Percentiles rank a stretch among this genome's conserved stretches.
Evolutionary conservation across 1,284 basidiomycete species (phyloP).

Genomic region (Ustilago curta): DNA sequence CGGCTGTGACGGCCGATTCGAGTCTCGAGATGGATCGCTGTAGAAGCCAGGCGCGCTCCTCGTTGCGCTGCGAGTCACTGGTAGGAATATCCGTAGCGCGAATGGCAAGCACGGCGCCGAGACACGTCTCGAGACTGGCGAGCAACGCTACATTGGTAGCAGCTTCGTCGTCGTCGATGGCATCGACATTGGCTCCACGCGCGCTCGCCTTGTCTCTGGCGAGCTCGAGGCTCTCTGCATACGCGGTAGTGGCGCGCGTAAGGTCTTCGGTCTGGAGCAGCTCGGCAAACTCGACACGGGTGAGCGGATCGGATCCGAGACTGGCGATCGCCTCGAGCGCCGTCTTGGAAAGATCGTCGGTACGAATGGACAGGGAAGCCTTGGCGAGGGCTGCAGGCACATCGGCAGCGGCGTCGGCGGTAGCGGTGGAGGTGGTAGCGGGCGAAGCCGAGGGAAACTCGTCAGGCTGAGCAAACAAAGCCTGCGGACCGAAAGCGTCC

Average conservation of each 20-base stretch:
- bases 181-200: slow-evolving; percentile 6
- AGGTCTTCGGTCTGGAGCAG: slow-evolving; percentile 57
- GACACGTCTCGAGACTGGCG: slow-evolving; percentile 51
- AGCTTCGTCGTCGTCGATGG: slow-evolving; percentile 28
- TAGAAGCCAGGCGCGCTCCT: slow-evolving; percentile 46
- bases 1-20: slow-evolving; percentile 45
- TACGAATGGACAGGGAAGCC: slow-evolving; percentile 43
- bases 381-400: slow-evolving; percentile 48
- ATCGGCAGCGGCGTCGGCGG: slow-evolving; percentile 31
- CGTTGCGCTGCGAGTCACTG: slow-evolving; percentile 35
- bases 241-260: slow-evolving; percentile 45
- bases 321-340: slow-evolving; percentile 50
- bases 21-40: slow-evolving; percentile 47
- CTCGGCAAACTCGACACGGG: slow-evolving; percentile 59
- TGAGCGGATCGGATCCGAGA: slow-evolving; percentile 55
- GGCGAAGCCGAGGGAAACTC: slow-evolving; percentile 30
- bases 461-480: slow-evolving; percentile 32
- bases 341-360: slow-evolving; percentile 51
- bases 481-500: slow-evolving; percentile 37
- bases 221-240: slow-evolving; percentile 47
- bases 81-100: slow-evolving; percentile 44
- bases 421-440: slow-evolving; percentile 17
- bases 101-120: slow-evolving; percentile 57
- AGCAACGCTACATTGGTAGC: slow-evolving; percentile 35
- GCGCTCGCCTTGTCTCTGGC: slow-evolving; percentile 21